These are phyloP conservation scores for Candida quercuum DNA, from an alignment of 805 yeast species.

Conservation along the genomic window DNA sequence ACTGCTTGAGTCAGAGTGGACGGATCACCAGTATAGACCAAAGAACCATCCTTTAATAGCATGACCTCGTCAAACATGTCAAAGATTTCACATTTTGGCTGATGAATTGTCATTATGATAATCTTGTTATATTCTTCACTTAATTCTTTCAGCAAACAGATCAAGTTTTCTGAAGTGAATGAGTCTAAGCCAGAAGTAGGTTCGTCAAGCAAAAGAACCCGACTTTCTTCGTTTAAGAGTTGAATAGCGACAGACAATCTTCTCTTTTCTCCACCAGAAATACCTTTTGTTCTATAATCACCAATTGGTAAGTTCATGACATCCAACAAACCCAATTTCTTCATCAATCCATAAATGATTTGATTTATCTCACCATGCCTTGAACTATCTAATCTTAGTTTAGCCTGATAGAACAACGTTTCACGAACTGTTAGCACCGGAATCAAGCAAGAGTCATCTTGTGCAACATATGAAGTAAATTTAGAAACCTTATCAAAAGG, in stretches of 20 bases:
- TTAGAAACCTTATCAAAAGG: constrained; percentile 28
- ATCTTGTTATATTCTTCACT: constrained; percentile 56
- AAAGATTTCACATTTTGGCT: constrained; percentile 69
- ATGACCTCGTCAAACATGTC: constrained; percentile 68
- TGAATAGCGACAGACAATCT: constrained; percentile 81
- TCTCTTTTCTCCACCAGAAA: constrained; percentile 78
- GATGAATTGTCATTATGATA: constrained; percentile 75
- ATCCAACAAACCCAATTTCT: constrained; percentile 57
- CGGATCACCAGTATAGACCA: constrained; percentile 58
- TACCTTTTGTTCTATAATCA: constrained; percentile 53
- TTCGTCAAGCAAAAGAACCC: constrained; percentile 70
- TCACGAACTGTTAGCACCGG: constrained; percentile 74
- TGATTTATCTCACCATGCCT: constrained; percentile 37
- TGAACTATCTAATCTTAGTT: constrained; percentile 48
- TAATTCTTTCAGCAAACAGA: constrained; percentile 52
- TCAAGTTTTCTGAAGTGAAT: constrained; percentile 65
- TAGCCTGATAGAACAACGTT: constrained; percentile 69
- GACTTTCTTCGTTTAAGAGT: constrained; percentile 58
- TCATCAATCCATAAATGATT: constrained; percentile 51
- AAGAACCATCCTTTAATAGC: constrained; percentile 31
- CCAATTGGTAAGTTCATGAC: constrained; percentile 37
- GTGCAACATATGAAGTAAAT: constrained; percentile 70
- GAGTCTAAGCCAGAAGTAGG: constrained; percentile 89
- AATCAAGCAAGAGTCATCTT: constrained; percentile 69
- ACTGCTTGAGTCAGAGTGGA: constrained; percentile 43